Evolutionary conservation across 1,284 basidiomycete species (phyloP), one percentile per base, ranked within the genome.

Genomic region (Ustilago loliicola): DNA sequence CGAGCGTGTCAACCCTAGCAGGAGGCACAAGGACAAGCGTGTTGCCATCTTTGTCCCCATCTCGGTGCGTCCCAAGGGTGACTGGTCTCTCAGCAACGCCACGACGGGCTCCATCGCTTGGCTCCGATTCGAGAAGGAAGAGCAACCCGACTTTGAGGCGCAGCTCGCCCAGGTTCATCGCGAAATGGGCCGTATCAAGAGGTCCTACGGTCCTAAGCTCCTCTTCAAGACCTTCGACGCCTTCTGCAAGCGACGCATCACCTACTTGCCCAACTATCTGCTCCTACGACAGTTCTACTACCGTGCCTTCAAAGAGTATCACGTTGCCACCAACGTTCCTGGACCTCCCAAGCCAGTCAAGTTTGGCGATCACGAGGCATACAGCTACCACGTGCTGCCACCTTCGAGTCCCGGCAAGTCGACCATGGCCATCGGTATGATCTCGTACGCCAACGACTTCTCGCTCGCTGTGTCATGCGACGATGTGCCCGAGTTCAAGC

Each of bases 21-120:
- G 72, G 25, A 63, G 66, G 17, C 76, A 82, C 65, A 77, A 72
- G 54, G 85, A 85, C 65, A 80, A 82, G 59, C 81, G 85, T n/a
- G 77, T 83, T 9, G 84, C 85, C 51, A 74, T 86, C 61, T 85
- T 86, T 71, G 76, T 86, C 10, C 85, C 85, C 36, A 83, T 86
- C 65, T 80, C 77, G 23, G 64, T 81, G 30, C 81, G 85, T 30
- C 83, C 82, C 34, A 66, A 74, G 47, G 83, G 83, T 25, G 80
- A 86, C 57, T 86, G 83, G 83, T 75, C 76, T 38, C 70, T 86
- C 58, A 75, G 71, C 72, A 86, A 86, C 54, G 80, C 61, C 40
- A 86, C 85, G 7, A 84, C 84, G 9, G 85, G 84, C 9, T 80
- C 79, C 5, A 80, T 86, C 36, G 82, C 82, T 3, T 86, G 85